Percentiles rank a stretch among this genome's conserved stretches.
phyloP scores from a whole-genome alignment of 140 eudicot species.

The Cichorium intybus region DNA sequence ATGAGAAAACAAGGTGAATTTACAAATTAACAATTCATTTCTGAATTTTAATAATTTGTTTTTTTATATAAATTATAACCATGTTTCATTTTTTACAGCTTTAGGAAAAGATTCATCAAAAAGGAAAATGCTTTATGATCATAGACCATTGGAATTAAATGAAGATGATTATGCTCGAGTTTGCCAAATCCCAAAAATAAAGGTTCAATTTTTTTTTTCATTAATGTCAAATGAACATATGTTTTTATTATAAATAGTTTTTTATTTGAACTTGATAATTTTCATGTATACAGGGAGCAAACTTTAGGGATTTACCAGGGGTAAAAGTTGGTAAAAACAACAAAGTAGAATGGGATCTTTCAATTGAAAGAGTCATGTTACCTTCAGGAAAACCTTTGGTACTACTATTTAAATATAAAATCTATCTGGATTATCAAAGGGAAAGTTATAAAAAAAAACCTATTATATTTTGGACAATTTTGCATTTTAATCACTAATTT shows the following conservation, averaged over 20 bases:
- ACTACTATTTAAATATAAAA: slow-evolving; percentile 7
- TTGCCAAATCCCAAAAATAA: slow-evolving; percentile 43
- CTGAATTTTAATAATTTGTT: background rate
- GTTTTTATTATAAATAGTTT: background rate
- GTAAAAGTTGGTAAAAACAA: slow-evolving; percentile 37
- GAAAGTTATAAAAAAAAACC: background rate
- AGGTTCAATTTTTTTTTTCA: slow-evolving; percentile 25
- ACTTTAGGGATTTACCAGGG: slow-evolving; percentile 49
- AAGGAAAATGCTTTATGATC: slow-evolving; percentile 46
- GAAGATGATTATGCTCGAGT: slow-evolving; percentile 52
- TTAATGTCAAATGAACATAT: background rate
- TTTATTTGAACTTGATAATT: background rate
- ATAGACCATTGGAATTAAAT: slow-evolving; percentile 42
- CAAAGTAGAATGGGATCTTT: slow-evolving; percentile 45
- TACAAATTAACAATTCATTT: background rate
- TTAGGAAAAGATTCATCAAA: slow-evolving; percentile 26
- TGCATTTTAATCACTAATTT: background rate
- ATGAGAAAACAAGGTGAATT: slow-evolving; percentile 46
- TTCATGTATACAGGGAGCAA: slow-evolving; percentile 44
- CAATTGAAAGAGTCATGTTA: slow-evolving; percentile 36
- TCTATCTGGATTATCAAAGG: background rate
- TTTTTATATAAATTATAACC: background rate
- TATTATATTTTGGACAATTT: background rate
- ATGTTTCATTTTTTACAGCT: slow-evolving; percentile 12
- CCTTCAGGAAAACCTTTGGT: slow-evolving; percentile 67